These are phyloP conservation scores for Hymenoscyphus albidus DNA, from an alignment of 2,329 filamentous ascomycete species.

Conservation along the genomic window DNA sequence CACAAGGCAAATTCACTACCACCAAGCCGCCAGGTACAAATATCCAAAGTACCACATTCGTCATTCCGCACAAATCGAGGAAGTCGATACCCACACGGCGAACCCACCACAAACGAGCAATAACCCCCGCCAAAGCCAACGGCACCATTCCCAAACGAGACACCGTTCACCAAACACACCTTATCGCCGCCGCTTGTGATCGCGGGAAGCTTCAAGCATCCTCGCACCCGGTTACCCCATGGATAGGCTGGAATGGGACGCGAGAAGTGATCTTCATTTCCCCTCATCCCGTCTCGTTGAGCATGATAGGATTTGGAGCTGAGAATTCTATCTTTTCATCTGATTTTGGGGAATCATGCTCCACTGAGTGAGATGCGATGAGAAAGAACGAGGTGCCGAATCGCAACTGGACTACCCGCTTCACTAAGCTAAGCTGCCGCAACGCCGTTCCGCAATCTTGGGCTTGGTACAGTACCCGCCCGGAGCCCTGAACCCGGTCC, in stretches of 20 bases:
- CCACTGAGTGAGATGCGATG: not conserved
- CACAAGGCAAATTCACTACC: not conserved
- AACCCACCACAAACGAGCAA: not conserved
- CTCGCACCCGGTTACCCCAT: too few species aligned
- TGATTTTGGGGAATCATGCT: not conserved
- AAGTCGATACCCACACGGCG: not conserved
- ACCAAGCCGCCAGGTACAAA: not conserved
- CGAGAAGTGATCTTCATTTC: not conserved
- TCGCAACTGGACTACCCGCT: not conserved
- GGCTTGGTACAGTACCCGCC: not conserved
- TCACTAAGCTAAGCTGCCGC: not conserved
- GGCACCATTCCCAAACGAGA: not conserved
- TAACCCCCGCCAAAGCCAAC: not conserved
- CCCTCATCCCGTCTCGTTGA: not conserved
- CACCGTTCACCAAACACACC: not conserved
- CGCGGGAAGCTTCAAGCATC: not conserved
- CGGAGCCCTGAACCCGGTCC: not conserved
- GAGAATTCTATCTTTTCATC: not conserved
- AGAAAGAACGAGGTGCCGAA: not conserved
- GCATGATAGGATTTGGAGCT: not conserved
- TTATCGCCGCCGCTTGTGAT: slow-evolving; percentile 1
- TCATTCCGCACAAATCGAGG: not conserved
- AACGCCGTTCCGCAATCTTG: not conserved
- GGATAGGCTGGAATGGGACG: too few species aligned
- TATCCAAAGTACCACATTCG: not conserved